A percentile compares a stretch with the other conserved stretches of the same genome.
Evolutionary conservation across 345 rosid genomes (phyloP).

Genomic region (Eutrema yunnanense): DNA sequence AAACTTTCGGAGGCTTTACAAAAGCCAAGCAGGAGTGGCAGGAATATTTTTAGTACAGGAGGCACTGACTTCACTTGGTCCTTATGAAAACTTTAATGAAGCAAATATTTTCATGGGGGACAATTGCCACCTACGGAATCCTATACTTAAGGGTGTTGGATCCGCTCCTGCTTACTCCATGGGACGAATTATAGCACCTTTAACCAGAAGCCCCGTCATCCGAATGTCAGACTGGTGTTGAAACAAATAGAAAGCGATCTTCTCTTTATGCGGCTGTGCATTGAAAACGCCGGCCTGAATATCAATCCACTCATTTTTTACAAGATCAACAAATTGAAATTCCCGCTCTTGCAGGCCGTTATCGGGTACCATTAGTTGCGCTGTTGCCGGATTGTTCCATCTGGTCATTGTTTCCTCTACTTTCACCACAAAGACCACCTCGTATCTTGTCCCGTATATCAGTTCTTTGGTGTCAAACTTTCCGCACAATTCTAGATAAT

Average conservation of each 20-base stretch:
- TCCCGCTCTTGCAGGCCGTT: not conserved
- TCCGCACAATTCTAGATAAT: constrained; percentile 46
- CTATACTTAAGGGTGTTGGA: not conserved
- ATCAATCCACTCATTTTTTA: constrained; percentile 40
- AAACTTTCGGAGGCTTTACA: no score
- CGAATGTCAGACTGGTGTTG: constrained; percentile 28
- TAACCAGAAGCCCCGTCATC: constrained; percentile 44
- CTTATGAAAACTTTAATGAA: not conserved
- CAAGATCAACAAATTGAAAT: constrained; percentile 10
- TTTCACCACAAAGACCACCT: constrained; percentile 39
- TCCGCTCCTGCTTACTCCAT: not conserved
- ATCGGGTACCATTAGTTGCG: constrained; percentile 24
- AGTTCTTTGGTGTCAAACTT: constrained; percentile 33
- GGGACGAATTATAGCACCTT: constrained; percentile 43
- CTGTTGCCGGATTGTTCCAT: constrained; percentile 42
- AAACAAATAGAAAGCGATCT: constrained; percentile 33
- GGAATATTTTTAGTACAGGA: not conserved
- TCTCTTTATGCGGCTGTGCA: constrained; percentile 11
- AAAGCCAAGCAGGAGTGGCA: not conserved
- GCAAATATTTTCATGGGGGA: not conserved
- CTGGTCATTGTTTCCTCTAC: constrained; percentile 32
- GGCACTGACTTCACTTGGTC: not conserved
- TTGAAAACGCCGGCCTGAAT: constrained; percentile 36
- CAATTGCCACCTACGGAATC: not conserved
- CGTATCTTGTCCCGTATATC: constrained; percentile 33